A percentile compares a stretch with the other conserved stretches of the same genome.
Conservation (phyloP, 306 rosid genomes). For the Geum urbanum region DNA sequence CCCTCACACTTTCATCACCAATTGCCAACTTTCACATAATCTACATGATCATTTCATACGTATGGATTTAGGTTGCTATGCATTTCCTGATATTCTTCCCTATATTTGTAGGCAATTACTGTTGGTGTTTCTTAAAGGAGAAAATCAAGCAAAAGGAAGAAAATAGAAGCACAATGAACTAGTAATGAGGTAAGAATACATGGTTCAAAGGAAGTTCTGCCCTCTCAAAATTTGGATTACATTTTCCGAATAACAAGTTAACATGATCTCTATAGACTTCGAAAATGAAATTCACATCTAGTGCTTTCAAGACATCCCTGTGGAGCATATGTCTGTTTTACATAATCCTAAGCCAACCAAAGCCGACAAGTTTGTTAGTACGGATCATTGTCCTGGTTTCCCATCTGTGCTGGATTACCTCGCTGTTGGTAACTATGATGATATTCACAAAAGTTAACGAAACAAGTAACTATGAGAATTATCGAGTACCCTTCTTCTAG, state of each 20-base stretch:
- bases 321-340: background rate
- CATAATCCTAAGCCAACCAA: slow-evolving; percentile 4
- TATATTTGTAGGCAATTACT: too few relatives aligned
- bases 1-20: too few relatives aligned
- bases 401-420: slow-evolving; percentile 38
- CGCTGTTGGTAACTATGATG: slow-evolving; percentile 34
- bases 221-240: slow-evolving; percentile 5
- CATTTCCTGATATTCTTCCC: too few relatives aligned
- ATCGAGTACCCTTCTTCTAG: too few relatives aligned
- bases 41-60: too few relatives aligned
- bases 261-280: background rate
- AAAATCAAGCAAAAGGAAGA: too few relatives aligned
- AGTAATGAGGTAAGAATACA: background rate
- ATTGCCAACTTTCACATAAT: too few relatives aligned
- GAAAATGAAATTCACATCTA: background rate
- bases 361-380: slow-evolving; percentile 1
- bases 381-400: slow-evolving; percentile 21
- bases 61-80: too few relatives aligned
- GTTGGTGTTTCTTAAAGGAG: too few relatives aligned
- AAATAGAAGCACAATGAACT: too few relatives aligned
- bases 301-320: background rate
- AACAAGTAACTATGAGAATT: too few relatives aligned
- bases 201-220: background rate
- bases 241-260: background rate
- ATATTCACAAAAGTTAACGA: too few relatives aligned